A percentile compares a stretch with the other conserved stretches of the same genome.
Conservation (phyloP, 257 asterid genomes). For the Petunia secreta region DNA sequence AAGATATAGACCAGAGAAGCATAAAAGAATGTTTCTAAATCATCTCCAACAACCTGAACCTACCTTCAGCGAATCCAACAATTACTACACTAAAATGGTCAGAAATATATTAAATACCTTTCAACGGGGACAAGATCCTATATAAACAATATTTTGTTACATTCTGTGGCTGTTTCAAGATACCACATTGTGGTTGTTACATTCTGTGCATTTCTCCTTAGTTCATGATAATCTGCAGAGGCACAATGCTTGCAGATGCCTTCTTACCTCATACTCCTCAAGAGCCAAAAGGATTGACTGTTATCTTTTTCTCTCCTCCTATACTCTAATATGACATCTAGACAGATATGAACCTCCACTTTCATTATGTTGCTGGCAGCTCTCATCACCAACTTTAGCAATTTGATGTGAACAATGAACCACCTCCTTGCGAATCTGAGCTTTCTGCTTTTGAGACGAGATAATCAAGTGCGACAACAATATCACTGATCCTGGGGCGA, state of each 20-base stretch:
- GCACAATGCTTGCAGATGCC: background rate
- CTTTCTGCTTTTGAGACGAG: conserved; percentile 48
- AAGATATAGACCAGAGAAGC: background rate
- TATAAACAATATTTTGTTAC: background rate
- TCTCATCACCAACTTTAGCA: background rate
- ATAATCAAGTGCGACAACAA: conserved; percentile 64
- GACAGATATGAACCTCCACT: background rate
- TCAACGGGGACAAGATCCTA: background rate
- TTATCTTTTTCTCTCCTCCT: background rate
- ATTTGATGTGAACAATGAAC: conserved; percentile 21
- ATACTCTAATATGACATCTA: conserved; percentile 2
- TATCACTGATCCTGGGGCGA: conserved; percentile 60
- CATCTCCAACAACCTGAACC: background rate
- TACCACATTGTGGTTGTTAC: background rate
- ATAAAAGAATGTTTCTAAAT: background rate
- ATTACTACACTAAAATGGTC: background rate
- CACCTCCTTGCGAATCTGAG: conserved; percentile 31
- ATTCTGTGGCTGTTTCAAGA: no score
- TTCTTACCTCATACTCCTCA: conserved; percentile 24
- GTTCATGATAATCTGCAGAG: background rate
- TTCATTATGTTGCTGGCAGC: background rate
- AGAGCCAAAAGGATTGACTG: background rate
- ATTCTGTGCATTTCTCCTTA: background rate
- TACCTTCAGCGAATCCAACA: background rate
- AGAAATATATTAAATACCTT: background rate